Evolutionary conservation across 495 filamentous ascomycete genomes (phyloP).

Genomic region (Bryoglossum gracile): DNA sequence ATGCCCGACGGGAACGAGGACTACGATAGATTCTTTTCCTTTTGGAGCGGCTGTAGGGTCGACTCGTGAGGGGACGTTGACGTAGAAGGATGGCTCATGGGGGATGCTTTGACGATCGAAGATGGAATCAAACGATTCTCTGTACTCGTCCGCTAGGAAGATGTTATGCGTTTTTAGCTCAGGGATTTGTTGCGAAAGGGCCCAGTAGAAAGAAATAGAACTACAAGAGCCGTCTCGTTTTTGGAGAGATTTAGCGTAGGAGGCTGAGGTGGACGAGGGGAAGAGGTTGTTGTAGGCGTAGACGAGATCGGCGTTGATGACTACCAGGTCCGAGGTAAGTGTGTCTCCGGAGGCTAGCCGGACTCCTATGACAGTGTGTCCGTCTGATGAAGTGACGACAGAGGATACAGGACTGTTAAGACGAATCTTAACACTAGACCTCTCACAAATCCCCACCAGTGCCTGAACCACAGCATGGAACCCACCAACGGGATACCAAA

Average conservation of each 20-base stretch:
- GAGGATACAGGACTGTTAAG: slow-evolving; percentile 43
- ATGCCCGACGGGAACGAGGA: slow-evolving; percentile 62
- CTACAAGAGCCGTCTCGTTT: slow-evolving; percentile 51
- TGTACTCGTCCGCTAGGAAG: slow-evolving; percentile 63
- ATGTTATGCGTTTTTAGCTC: slow-evolving; percentile 64
- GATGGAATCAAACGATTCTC: slow-evolving; percentile 61
- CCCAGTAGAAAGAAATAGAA: slow-evolving; percentile 71
- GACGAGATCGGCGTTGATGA: slow-evolving; percentile 62
- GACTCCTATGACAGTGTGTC: slow-evolving; percentile 45
- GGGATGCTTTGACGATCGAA: slow-evolving; percentile 60
- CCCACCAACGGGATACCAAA: slow-evolving; percentile 65
- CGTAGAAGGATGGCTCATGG: slow-evolving; percentile 59
- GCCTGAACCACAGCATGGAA: slow-evolving; percentile 55
- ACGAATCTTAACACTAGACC: slow-evolving; percentile 49
- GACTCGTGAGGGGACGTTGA: slow-evolving; percentile 61
- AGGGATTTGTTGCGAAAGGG: slow-evolving; percentile 46
- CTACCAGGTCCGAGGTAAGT: slow-evolving; percentile 51
- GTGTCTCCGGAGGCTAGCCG: slow-evolving; percentile 42
- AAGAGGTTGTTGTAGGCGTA: slow-evolving; percentile 65
- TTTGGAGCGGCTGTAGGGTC: slow-evolving; percentile 57
- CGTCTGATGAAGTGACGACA: slow-evolving; percentile 39
- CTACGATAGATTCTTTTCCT: slow-evolving; percentile 53
- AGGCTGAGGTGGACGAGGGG: slow-evolving; percentile 28
- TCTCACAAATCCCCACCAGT: slow-evolving; percentile 46
- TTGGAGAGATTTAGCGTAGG: slow-evolving; percentile 40